phyloP scores from a whole-genome alignment of 2,329 filamentous ascomycete genomes.

The Byssoonygena ceratinophila region DNA sequence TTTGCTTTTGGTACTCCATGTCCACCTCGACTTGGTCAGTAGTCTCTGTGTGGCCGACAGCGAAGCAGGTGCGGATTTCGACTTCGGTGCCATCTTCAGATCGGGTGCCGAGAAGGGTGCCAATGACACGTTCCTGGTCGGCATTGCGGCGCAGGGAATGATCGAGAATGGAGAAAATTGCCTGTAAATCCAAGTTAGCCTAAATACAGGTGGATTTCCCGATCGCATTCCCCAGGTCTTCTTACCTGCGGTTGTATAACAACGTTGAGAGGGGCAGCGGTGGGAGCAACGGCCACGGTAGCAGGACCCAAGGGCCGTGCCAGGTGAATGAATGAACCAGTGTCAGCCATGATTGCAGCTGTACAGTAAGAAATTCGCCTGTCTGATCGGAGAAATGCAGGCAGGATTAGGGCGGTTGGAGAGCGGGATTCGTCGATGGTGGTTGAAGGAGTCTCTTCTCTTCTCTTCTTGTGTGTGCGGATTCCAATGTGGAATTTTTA shows the following conservation, averaged over 20 bases:
- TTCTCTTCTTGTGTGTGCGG: slow-evolving; percentile 14
- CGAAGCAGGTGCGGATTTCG: slow-evolving; percentile 92
- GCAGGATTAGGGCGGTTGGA: neutral
- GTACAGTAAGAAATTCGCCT: slow-evolving; percentile 14
- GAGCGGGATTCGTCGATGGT: neutral
- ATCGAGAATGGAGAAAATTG: slow-evolving; percentile 62
- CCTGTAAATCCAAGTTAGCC: slow-evolving; percentile 32
- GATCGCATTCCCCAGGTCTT: neutral
- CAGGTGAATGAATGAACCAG: slow-evolving; percentile 86
- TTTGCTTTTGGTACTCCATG: slow-evolving; percentile 99
- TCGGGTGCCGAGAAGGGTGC: slow-evolving; percentile 82
- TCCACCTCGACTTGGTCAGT: slow-evolving; percentile 98
- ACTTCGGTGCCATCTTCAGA: slow-evolving; percentile 96
- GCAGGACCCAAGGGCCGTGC: slow-evolving; percentile 81
- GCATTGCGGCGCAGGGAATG: slow-evolving; percentile 86
- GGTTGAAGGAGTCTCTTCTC: slow-evolving; percentile 8
- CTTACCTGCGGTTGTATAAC: slow-evolving; percentile 87
- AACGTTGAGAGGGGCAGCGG: slow-evolving; percentile 83
- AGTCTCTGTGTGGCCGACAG: slow-evolving; percentile 95
- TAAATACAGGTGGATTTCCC: neutral
- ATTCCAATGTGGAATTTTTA: slow-evolving; percentile 33
- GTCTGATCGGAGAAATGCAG: slow-evolving; percentile 12
- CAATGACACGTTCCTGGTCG: slow-evolving; percentile 91
- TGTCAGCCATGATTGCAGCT: slow-evolving; percentile 61
- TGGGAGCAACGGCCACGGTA: slow-evolving; percentile 65